Evolutionary conservation across 208 protist species (phyloP).

Genomic region (Histomonas meleagridis): DNA sequence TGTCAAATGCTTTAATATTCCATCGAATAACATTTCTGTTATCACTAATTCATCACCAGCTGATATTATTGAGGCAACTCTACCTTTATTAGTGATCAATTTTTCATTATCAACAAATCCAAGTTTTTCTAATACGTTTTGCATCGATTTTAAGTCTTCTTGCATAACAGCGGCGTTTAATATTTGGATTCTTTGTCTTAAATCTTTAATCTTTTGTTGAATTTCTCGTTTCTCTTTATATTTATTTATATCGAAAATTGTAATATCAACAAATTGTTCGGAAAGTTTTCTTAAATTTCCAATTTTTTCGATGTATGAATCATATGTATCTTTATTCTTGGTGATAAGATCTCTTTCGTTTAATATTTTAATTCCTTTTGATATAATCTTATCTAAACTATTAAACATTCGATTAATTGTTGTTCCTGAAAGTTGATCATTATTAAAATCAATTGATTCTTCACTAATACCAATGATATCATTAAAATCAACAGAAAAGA

Average conservation of each 20-base stretch:
- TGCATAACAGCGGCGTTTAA: neutral
- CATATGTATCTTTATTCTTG: neutral
- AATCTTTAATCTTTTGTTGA: no score
- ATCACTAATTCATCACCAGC: slow-evolving; percentile 92
- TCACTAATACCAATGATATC: neutral
- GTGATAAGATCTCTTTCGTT: neutral
- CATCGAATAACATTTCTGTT: slow-evolving; percentile 91
- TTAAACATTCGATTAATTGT: neutral
- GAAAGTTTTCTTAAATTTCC: neutral
- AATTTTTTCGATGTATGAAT: neutral
- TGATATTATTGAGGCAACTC: slow-evolving; percentile 90
- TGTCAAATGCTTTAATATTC: slow-evolving; percentile 79
- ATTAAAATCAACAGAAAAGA: neutral
- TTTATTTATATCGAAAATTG: neutral
- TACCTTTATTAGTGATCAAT: slow-evolving; percentile 54
- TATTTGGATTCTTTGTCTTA: neutral
- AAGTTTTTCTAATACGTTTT: neutral
- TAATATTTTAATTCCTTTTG: neutral
- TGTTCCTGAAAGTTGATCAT: neutral
- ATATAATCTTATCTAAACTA: neutral
- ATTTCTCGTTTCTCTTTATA: neutral
- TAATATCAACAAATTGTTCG: neutral
- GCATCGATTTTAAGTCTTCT: neutral
- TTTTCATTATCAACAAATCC: neutral
- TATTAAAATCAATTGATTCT: neutral